These are phyloP conservation scores for Zygnema circumcarinatum DNA, from an alignment of 139 green algal species.

Conservation along the genomic window DNA sequence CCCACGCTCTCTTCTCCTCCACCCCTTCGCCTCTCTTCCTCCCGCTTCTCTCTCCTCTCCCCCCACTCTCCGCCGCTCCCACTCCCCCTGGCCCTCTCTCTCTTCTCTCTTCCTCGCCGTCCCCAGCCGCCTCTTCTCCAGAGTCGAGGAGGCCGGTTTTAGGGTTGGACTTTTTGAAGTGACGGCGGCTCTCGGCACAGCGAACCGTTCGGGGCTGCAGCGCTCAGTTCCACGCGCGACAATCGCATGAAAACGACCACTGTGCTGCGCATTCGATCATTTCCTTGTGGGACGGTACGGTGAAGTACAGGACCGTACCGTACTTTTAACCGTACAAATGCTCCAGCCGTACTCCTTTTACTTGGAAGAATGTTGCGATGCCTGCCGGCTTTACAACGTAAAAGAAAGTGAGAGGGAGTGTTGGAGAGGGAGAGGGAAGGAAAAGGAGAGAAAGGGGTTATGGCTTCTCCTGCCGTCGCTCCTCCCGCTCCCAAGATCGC, in stretches of 20 bases:
- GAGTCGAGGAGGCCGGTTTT: background rate
- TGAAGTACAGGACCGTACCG: background rate
- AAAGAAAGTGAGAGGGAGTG: background rate
- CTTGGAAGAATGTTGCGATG: background rate
- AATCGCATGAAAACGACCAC: background rate
- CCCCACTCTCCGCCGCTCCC: background rate
- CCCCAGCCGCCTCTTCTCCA: background rate
- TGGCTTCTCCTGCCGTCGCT: conserved; percentile 11
- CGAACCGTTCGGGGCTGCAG: too few species aligned
- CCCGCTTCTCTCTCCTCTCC: background rate
- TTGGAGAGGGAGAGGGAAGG: background rate
- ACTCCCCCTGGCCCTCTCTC: background rate
- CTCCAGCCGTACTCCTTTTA: background rate
- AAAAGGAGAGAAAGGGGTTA: background rate
- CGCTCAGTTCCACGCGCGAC: too few species aligned
- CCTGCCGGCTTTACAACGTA: background rate
- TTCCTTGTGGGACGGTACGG: background rate
- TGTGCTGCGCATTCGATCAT: background rate
- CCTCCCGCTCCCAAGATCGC: conserved; percentile 66
- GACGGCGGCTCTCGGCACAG: too few species aligned
- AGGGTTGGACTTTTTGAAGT: too few species aligned
- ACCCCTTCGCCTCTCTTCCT: background rate
- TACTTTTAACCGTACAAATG: background rate
- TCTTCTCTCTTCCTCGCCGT: background rate
- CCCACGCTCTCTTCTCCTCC: background rate